Percentiles rank a stretch among this genome's conserved stretches.
Conservation (phyloP, 108 stramenopile species). For the Fistulifera solaris region DNA sequence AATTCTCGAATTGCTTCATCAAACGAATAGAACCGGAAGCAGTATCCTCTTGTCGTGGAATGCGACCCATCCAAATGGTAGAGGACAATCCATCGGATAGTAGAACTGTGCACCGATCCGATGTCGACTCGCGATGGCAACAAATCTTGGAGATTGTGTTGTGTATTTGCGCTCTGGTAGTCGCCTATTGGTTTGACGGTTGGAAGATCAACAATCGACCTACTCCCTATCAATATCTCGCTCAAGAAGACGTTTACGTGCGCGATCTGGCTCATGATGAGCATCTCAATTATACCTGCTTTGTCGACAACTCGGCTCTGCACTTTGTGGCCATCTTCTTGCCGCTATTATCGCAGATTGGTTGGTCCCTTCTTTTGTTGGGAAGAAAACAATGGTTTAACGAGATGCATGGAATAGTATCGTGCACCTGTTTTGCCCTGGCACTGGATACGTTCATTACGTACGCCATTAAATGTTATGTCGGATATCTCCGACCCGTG, state of each 20-base stretch:
- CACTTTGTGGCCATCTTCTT: background rate
- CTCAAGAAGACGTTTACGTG: slow-evolving; percentile 2
- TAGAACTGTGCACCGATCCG: too few relatives aligned
- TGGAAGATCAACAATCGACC: slow-evolving; percentile 5
- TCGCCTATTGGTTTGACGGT: too few relatives aligned
- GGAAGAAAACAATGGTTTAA: too few relatives aligned
- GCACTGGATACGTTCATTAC: slow-evolving; percentile 23
- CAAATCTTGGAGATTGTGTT: too few relatives aligned
- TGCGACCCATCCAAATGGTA: too few relatives aligned
- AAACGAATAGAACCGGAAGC: too few relatives aligned
- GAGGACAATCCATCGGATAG: too few relatives aligned
- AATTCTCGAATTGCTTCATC: too few relatives aligned
- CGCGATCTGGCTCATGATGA: slow-evolving; percentile 14
- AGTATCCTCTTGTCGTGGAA: too few relatives aligned
- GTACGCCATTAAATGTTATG: slow-evolving; percentile 32
- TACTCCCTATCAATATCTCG: slow-evolving; percentile 26
- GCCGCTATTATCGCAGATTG: background rate
- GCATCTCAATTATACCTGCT: background rate
- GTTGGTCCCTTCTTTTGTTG: background rate
- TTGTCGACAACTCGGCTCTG: background rate
- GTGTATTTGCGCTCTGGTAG: too few relatives aligned
- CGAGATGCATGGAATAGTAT: slow-evolving; percentile 26
- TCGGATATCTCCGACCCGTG: slow-evolving; percentile 46
- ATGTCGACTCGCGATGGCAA: too few relatives aligned
- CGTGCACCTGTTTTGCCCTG: slow-evolving; percentile 22